Base-by-base conservation (phyloP, 1,139 yeast genomes). In the Wickerhamomyces sp. region DNA sequence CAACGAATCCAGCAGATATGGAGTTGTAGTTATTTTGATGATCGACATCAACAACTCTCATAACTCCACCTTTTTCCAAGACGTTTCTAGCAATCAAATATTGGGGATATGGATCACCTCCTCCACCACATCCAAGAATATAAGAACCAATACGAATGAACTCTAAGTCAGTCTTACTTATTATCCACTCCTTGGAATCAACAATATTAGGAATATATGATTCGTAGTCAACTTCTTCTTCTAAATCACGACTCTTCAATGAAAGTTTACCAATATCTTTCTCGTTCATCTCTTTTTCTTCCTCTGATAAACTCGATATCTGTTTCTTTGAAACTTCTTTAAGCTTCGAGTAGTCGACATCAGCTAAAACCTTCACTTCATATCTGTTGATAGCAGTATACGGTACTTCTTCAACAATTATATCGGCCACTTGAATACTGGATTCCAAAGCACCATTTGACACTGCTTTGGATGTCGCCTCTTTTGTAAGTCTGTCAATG, bases 91-190 rank as follows among this genome's bases (percentile, higher is more conserved):
- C 51, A 25, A 63, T 66, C 17, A 69, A 49, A 37, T 49, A 64
- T 18, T 54, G 54, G 4, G 70, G 55, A 40, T 68, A 64, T n/a
- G 75, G 72, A 29, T 61, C 60, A 16, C 75, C 75, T 16, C 75
- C 75, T 15, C 75, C 75, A 6, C 73, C 75, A 46, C 72, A 65
- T 2, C 75, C 75, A 13, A 69, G 55, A 35, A 69, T 64, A 43
- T 69, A 70, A 26, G 66, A 52, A 3, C 75, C 75, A 26, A 64
- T 54, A 25, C 66, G 51, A 26, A 69, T 37, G 37, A 59, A 66
- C 26, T 67, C 70, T 32, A 70, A 45, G 44, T 69, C 75, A 1
- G 54, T 52, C 31, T 56, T 62, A 5, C 61, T 51, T 6, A 69
- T 39, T 10, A 57, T 32, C 75, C 75, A 69, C 43, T 66, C 68